phyloP scores from a whole-genome alignment of 2,329 filamentous ascomycete genomes.

The Alternaria arbusti region DNA sequence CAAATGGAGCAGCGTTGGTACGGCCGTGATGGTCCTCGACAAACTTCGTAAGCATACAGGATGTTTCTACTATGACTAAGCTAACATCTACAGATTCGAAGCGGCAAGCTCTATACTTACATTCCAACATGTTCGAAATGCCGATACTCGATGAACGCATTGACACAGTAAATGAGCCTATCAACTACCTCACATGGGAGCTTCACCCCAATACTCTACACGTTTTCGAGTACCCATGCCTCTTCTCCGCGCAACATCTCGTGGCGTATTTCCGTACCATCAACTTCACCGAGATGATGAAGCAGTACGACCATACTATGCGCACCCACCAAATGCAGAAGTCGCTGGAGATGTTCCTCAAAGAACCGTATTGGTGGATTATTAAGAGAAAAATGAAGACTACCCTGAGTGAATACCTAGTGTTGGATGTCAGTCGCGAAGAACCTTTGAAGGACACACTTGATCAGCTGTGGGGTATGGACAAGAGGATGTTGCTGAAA shows the following conservation, averaged over 20 bases:
- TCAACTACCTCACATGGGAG: constrained; percentile 70
- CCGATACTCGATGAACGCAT: constrained; percentile 78
- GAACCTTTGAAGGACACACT: constrained; percentile 59
- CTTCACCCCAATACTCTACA: constrained; percentile 70
- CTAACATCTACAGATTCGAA: constrained; percentile 32
- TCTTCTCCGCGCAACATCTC: constrained; percentile 75
- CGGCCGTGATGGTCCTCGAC: constrained; percentile 75
- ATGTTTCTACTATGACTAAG: not conserved
- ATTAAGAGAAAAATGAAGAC: constrained; percentile 43
- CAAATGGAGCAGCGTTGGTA: constrained; percentile 74
- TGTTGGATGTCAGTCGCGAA: constrained; percentile 53
- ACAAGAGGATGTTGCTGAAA: constrained; percentile 79
- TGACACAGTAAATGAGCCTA: constrained; percentile 75
- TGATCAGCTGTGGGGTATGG: constrained; percentile 86
- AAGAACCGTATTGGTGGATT: constrained; percentile 30
- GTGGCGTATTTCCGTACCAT: constrained; percentile 87
- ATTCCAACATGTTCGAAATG: constrained; percentile 70
- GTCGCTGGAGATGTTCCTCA: constrained; percentile 31
- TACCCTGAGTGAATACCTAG: constrained; percentile 49
- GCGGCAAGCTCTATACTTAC: constrained; percentile 56
- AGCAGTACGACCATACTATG: constrained; percentile 66
- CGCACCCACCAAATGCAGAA: constrained; percentile 37
- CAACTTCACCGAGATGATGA: constrained; percentile 86
- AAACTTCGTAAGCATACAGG: constrained; percentile 64
- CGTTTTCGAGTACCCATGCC: constrained; percentile 78